Evolutionary conservation across 2,329 filamentous ascomycete genomes (phyloP), one percentile per base, ranked within the genome.

Genomic region (Drechslerella coelobrocha): DNA sequence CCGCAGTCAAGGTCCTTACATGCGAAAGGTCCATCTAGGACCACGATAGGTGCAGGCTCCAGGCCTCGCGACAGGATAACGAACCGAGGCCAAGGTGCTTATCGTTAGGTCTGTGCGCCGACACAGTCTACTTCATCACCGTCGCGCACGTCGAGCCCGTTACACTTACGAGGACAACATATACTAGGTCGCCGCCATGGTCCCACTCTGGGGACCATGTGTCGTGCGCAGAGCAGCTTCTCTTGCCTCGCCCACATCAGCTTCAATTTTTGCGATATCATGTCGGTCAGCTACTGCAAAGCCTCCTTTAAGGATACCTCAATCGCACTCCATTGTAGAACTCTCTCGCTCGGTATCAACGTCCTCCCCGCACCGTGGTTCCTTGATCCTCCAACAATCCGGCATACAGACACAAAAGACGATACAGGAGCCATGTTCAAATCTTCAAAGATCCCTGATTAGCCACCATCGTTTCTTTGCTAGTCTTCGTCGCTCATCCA

Each of bases 171-270:
- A n/a, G n/a, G n/a, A n/a, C n/a, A n/a, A n/a, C n/a, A 12, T 12
- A 6, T 10, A 19, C 19, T 45, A 21, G 41, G 19, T n/a, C n/a
- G n/a, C 34, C 14, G 41, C 41, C 14, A 45, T 45, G 41, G 41
- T 45, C 19, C 41, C 41, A 23, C 29, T 69, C 26, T 69, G 65
- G 65, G 39, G 65, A 29, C 53, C 56, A 5, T 61, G 56, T 17
- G 57, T 45, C 19, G 14, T 37, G 41, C 41, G 41, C 12, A 55
- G 57, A 56, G 57, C 47, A 43, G 47, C 43, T 6, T 9, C 56
- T 19, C 21, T 26, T 24, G 12, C 53, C 1, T 45, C 57, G 8
- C 7, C 45, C 10, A n/a, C 52, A 12, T 37, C 57, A 14, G 21
- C 65, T 24, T 54, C 65, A 19, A 23, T 45, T 3, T 37, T 54